Evolutionary conservation across 495 filamentous ascomycete species (phyloP).

Genomic region (Neurospora sp.): DNA sequence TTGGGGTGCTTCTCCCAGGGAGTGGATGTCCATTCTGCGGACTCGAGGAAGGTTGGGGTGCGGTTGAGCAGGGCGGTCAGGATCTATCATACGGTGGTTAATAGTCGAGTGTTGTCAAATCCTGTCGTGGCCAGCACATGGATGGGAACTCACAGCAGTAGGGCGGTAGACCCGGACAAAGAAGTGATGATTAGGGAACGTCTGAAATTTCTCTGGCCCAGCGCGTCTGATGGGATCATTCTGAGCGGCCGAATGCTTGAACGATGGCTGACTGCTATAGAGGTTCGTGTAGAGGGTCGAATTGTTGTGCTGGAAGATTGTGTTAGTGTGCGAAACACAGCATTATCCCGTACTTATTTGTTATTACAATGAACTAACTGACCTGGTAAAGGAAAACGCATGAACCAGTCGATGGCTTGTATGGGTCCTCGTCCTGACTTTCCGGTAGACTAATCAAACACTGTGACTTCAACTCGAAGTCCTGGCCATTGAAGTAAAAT

Average conservation of each 20-base stretch:
- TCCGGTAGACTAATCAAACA: conserved; percentile 26
- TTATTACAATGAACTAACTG: background rate
- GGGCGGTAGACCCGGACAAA: conserved; percentile 37
- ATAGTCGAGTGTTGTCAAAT: background rate
- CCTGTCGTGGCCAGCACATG: background rate
- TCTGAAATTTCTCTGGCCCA: conserved; percentile 28
- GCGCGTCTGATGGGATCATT: conserved; percentile 23
- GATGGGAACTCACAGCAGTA: conserved; percentile 23
- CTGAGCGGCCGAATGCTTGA: conserved; percentile 17
- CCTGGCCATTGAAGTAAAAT: conserved; percentile 19
- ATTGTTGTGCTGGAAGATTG: conserved; percentile 15
- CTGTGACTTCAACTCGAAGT: conserved; percentile 26
- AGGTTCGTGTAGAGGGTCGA: conserved; percentile 19
- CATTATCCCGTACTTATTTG: background rate
- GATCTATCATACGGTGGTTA: conserved; percentile 18
- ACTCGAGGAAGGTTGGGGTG: conserved; percentile 31
- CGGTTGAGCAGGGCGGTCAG: conserved; percentile 32
- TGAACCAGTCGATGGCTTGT: conserved; percentile 16
- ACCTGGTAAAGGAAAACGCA: conserved; percentile 39
- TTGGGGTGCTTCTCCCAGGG: conserved; percentile 36
- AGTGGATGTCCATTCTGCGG: conserved; percentile 32
- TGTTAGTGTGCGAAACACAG: conserved; percentile 10
- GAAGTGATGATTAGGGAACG: conserved; percentile 39
- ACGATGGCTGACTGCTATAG: conserved; percentile 18
- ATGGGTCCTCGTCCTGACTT: conserved; percentile 2